Base-by-base conservation (phyloP, 805 yeast genomes). In the Starmerella floris region DNA sequence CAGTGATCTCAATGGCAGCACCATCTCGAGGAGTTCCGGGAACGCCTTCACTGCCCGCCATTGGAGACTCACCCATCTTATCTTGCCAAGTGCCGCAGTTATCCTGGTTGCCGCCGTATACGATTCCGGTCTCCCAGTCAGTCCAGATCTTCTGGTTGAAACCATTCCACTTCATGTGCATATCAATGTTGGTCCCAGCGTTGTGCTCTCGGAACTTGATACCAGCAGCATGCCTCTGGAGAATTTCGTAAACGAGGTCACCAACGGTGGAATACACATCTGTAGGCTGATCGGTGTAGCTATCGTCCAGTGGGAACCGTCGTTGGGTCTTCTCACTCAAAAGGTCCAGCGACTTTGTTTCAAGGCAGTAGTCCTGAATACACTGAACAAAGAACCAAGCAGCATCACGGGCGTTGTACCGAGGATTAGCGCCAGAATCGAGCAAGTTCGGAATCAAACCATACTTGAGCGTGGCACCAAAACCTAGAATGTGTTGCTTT, bases 31-130 rank as follows among this genome's bases (percentile, higher is more conserved):
- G 97, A 0, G 97, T 88, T 2, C 97, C 98, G 1, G 98, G 98
- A 28, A 74, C 67, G n/a, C 98, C 98, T 52, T 79, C 81, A 45
- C 76, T 78, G 1, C 80, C 79, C 0, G 97, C 95, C 43, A 63
- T 68, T 28, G 62, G 76, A 56, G 94, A 82, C 64, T 91, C 97
- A 22, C 98, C 98, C 97, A 88, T 88, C 64, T 88, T 88, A 63
- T 88, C 98, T 95, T 87, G 88, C 98, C 98, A 88, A 0, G 98
- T 91, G 20, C 98, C 98, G 65, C 98, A 88, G 58, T 88, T 88
- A 59, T 64, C 74, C 60, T 82, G 94, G 38, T 83, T 82, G 2
- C 98, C 97, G 36, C 97, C 98, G 59, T 76, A 80, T 3, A 87
- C 66, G 25, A 91, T 64, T 1, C 98, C 98, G 11, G 82, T 85